Evolutionary conservation across 768 basidiomycete genomes (phyloP).

Genomic region (Multifurca ochricompacta): DNA sequence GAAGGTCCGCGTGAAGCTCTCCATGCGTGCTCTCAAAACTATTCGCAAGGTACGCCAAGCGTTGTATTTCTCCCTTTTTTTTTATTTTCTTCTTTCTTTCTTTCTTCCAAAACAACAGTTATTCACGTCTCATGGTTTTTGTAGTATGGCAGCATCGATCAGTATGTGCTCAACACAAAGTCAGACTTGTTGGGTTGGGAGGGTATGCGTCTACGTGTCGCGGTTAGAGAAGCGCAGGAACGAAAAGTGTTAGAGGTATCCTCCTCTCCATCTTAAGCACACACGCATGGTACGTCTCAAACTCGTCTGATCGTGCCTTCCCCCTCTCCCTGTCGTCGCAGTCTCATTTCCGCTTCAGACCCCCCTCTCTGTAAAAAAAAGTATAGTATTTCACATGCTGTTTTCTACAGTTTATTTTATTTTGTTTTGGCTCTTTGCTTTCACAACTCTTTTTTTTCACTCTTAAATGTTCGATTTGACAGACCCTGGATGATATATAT

Average conservation of each 20-base stretch:
- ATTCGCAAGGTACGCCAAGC: slow-evolving; percentile 71
- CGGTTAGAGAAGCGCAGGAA: slow-evolving; percentile 28
- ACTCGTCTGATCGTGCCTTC: neutral
- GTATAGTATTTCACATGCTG: slow-evolving; percentile 1
- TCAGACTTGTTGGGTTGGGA: slow-evolving; percentile 33
- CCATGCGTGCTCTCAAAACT: slow-evolving; percentile 67
- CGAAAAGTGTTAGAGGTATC: slow-evolving; percentile 2
- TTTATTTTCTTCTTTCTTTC: neutral
- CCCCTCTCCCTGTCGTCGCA: too few relatives aligned
- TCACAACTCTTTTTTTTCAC: neutral
- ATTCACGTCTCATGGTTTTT: neutral
- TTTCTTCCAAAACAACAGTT: too few relatives aligned
- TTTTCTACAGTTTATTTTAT: neutral
- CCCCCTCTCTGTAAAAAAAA: too few relatives aligned
- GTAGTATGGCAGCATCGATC: slow-evolving; percentile 31
- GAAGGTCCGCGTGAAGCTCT: slow-evolving; percentile 58
- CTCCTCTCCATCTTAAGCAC: neutral
- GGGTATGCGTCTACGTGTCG: slow-evolving; percentile 35
- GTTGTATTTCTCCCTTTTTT: neutral
- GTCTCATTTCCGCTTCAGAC: slow-evolving; percentile 12
- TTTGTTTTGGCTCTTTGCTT: too few relatives aligned
- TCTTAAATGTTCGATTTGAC: neutral
- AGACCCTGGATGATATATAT: neutral
- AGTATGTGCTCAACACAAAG: slow-evolving; percentile 37
- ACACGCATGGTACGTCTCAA: slow-evolving; percentile 1